Evolutionary conservation across 257 asterid genomes (phyloP).

Genomic region (Penstemon eatonii): DNA sequence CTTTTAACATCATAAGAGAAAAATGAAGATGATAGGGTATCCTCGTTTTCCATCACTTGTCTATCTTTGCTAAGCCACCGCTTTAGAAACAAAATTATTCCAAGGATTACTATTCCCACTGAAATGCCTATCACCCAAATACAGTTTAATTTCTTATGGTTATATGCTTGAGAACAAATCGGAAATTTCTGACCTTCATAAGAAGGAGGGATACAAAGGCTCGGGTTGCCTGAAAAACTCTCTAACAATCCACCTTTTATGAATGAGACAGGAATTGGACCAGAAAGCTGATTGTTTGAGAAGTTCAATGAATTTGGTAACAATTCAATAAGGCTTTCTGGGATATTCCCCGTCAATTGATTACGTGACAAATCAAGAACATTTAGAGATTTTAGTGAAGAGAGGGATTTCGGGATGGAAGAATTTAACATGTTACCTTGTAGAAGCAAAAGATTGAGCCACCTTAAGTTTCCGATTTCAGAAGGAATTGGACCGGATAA

Average conservation of each 20-base stretch:
- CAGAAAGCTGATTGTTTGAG: conserved; percentile 72
- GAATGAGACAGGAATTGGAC: conserved; percentile 69
- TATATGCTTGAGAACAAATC: conserved; percentile 38
- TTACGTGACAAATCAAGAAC: conserved; percentile 81
- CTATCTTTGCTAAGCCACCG: conserved; percentile 51
- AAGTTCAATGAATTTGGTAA: conserved; percentile 79
- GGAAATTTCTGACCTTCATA: conserved; percentile 33
- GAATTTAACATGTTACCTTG: conserved; percentile 67
- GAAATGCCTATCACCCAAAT: conserved; percentile 62
- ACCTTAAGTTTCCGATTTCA: conserved; percentile 58
- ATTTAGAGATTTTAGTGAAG: conserved; percentile 56
- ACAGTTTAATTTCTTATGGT: conserved; percentile 40
- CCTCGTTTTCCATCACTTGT: conserved; percentile 43
- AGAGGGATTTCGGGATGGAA: conserved; percentile 69
- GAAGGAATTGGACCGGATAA: conserved; percentile 72
- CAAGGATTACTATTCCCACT: conserved; percentile 50
- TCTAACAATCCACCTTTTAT: conserved; percentile 66
- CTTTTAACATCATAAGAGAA: conserved; percentile 73
- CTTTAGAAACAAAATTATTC: conserved; percentile 47
- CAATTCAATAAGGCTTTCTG: conserved; percentile 47
- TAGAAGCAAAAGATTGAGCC: conserved; percentile 60
- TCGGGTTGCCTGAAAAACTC: conserved; percentile 69
- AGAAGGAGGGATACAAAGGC: conserved; percentile 52
- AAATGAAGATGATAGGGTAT: conserved; percentile 53
- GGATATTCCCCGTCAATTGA: conserved; percentile 57